A percentile compares a stretch with the other conserved stretches of the same genome.
Evolutionary conservation across 352 stramenopile genomes (phyloP).

Genomic region (Globisporangium canariense): DNA sequence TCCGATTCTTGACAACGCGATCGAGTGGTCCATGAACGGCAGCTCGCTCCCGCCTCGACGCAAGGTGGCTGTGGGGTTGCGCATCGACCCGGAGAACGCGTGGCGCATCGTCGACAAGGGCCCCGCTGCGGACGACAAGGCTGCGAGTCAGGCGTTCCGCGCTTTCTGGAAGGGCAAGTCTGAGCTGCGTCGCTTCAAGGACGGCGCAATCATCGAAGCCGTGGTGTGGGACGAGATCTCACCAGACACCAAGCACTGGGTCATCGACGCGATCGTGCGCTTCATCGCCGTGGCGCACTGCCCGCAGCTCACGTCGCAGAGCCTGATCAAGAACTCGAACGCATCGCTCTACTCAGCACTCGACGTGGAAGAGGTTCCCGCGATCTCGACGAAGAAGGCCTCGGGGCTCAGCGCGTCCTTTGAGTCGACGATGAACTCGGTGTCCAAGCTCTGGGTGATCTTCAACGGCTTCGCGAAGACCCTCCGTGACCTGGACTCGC

Average conservation of each 20-base stretch:
- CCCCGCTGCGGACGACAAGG: slow-evolving; percentile 79
- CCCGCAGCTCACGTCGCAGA: slow-evolving; percentile 38
- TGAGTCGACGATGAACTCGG: slow-evolving; percentile 73
- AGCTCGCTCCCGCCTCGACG: slow-evolving; percentile 31
- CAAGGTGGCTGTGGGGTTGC: slow-evolving; percentile 76
- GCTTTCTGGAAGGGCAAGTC: slow-evolving; percentile 87
- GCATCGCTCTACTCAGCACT: slow-evolving; percentile 61
- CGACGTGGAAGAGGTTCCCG: slow-evolving; percentile 50
- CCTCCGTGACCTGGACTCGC: slow-evolving; percentile 68
- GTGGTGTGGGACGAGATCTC: slow-evolving; percentile 86
- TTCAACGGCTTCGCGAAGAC: slow-evolving; percentile 82
- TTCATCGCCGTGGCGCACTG: slow-evolving; percentile 71
- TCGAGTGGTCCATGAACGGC: slow-evolving; percentile 54
- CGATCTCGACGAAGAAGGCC: slow-evolving; percentile 31
- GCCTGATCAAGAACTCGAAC: slow-evolving; percentile 75
- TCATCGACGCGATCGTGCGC: slow-evolving; percentile 74
- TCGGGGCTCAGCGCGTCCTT: slow-evolving; percentile 44
- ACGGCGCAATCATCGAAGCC: slow-evolving; percentile 86
- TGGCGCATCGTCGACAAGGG: slow-evolving; percentile 88
- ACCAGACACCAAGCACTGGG: slow-evolving; percentile 60
- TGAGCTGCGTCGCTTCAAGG: slow-evolving; percentile 89
- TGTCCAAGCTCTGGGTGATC: slow-evolving; percentile 71
- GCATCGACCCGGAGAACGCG: slow-evolving; percentile 74
- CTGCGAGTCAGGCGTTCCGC: slow-evolving; percentile 67
- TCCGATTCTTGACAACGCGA: slow-evolving; percentile 34